These are phyloP conservation scores for Penicillium sp. DNA, from an alignment of 2,329 filamentous ascomycete species.

Conservation along the genomic window DNA sequence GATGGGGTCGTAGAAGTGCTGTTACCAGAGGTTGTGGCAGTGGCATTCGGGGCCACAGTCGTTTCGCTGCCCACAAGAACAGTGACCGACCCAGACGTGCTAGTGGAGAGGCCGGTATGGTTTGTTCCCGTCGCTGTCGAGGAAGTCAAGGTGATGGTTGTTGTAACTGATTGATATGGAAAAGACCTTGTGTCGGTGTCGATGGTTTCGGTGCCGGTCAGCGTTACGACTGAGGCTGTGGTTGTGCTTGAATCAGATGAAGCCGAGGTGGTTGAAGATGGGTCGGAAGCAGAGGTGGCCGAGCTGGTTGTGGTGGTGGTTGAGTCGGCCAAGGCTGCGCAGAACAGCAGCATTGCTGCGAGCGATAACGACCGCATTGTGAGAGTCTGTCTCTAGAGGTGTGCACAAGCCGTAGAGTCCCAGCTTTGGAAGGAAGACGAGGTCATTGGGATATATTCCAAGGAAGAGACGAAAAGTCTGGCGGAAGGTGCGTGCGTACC, in stretches of 20 bases:
- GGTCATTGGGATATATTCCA: too few relatives aligned
- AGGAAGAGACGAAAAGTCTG: too few relatives aligned
- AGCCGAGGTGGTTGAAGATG: constrained; percentile 2
- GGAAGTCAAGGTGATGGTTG: constrained; percentile 28
- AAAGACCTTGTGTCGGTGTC: constrained; percentile 32
- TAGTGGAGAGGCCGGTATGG: constrained; percentile 25
- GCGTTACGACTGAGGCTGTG: constrained; percentile 16
- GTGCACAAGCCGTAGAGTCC: neutral
- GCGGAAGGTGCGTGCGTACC: too few relatives aligned
- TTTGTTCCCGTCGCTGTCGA: constrained; percentile 20
- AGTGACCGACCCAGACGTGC: constrained; percentile 35
- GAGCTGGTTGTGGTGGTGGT: constrained; percentile 1
- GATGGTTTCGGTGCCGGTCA: constrained; percentile 24
- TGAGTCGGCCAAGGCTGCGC: constrained; percentile 5
- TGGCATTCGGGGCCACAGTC: constrained; percentile 47
- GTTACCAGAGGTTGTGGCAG: constrained; percentile 36
- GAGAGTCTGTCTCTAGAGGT: neutral
- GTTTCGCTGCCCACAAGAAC: constrained; percentile 38
- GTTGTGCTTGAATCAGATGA: neutral
- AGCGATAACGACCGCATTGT: constrained; percentile 13
- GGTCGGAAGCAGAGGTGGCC: neutral
- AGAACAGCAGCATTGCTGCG: constrained; percentile 7
- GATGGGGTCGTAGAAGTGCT: constrained; percentile 37
- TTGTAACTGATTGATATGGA: constrained; percentile 33
- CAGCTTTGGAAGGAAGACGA: too few relatives aligned